Evolutionary conservation across 768 basidiomycete species (phyloP).

Genomic region (Naganishia vishniacii): DNA sequence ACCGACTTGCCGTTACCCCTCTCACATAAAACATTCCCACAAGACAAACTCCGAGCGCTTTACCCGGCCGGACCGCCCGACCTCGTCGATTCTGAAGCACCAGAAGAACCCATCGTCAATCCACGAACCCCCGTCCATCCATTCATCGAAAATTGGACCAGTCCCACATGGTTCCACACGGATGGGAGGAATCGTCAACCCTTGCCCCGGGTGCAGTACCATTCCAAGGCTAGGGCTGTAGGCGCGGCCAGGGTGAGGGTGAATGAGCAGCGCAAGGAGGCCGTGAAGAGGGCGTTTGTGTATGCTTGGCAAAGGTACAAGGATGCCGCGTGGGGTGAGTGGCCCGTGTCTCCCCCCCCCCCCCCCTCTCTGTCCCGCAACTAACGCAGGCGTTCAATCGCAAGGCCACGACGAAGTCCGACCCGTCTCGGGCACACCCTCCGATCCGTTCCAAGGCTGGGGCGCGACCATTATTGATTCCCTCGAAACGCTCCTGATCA

Average conservation of each 20-base stretch:
- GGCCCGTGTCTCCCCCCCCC: no score
- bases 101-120: neutral
- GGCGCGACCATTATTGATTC: constrained; percentile 47
- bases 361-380: neutral
- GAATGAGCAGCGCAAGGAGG: constrained; percentile 40
- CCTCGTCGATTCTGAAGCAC: neutral
- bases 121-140: constrained; percentile 9
- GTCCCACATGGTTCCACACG: constrained; percentile 25
- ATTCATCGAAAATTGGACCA: constrained; percentile 22
- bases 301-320: constrained; percentile 48
- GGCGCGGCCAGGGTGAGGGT: constrained; percentile 28
- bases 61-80: constrained; percentile 17
- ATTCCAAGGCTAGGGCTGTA: constrained; percentile 30
- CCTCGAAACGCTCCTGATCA: constrained; percentile 44
- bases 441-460: constrained; percentile 47
- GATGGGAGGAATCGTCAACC: constrained; percentile 31
- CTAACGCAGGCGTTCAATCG: no score
- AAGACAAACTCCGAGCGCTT: neutral
- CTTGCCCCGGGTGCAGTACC: constrained; percentile 35
- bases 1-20: constrained; percentile 3
- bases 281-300: constrained; percentile 44
- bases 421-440: constrained; percentile 36
- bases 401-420: constrained; percentile 45
- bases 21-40: constrained; percentile 13
- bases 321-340: constrained; percentile 47